Percentiles rank a stretch among this genome's conserved stretches.
Conservation (phyloP, 441 rosid species). For the Erysimum cheiri region DNA sequence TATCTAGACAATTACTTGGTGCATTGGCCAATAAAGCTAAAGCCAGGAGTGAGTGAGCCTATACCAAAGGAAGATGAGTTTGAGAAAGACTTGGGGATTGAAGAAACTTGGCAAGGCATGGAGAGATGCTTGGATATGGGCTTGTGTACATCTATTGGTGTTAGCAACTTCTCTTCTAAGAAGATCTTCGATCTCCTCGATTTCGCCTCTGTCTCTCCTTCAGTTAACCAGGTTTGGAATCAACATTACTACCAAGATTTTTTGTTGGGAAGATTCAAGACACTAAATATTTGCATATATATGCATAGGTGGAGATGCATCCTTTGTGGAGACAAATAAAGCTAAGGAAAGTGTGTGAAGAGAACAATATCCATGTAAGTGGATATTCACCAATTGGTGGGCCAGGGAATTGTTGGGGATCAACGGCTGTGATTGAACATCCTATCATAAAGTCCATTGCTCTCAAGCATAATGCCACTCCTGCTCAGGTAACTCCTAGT, state of each 20-base stretch:
- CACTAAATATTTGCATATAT: slow-evolving; percentile 8
- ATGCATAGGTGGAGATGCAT: slow-evolving; percentile 95
- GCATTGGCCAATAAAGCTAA: slow-evolving; percentile 92
- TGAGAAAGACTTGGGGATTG: slow-evolving; percentile 59
- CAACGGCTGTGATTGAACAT: slow-evolving; percentile 70
- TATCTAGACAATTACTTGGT: slow-evolving; percentile 82
- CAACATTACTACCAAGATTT: slow-evolving; percentile 8
- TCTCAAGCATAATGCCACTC: slow-evolving; percentile 63
- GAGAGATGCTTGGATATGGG: slow-evolving; percentile 80
- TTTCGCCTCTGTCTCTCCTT: slow-evolving; percentile 70
- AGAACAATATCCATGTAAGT: slow-evolving; percentile 71
- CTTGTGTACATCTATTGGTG: slow-evolving; percentile 77
- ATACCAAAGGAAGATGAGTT: slow-evolving; percentile 82
- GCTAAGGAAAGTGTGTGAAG: slow-evolving; percentile 67
- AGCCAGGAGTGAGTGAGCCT: slow-evolving; percentile 61
- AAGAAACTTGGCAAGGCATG: slow-evolving; percentile 81
- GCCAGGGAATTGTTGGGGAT: slow-evolving; percentile 85
- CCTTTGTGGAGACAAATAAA: slow-evolving; percentile 86
- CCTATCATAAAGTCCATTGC: slow-evolving; percentile 74
- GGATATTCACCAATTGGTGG: slow-evolving; percentile 90
- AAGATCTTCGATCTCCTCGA: slow-evolving; percentile 61
- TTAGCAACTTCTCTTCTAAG: slow-evolving; percentile 83
- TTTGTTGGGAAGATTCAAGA: slow-evolving; percentile 6
- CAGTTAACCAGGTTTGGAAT: slow-evolving; percentile 69
- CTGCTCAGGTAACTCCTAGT: slow-evolving; percentile 64